A percentile compares a stretch with the other conserved stretches of the same genome.
Conservation (phyloP, 1,284 basidiomycete species). For the Uromyces viciae-fabae region DNA sequence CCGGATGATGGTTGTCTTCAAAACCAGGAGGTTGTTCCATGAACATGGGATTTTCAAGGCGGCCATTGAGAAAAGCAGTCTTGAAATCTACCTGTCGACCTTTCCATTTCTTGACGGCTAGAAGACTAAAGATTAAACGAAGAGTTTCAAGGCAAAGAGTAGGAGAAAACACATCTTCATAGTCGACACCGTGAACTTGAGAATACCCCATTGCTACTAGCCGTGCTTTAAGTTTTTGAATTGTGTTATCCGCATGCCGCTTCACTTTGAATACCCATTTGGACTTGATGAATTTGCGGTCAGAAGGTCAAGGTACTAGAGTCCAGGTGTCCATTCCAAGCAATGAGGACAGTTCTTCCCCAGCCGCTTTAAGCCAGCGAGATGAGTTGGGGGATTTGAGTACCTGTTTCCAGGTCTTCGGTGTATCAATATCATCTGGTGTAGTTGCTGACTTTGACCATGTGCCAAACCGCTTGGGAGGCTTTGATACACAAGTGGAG, state of each 20-base stretch:
- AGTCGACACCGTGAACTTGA: background rate
- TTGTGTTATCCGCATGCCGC: background rate
- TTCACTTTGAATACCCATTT: slow-evolving; percentile 7
- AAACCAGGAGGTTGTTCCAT: background rate
- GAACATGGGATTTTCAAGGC: background rate
- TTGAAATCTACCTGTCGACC: background rate
- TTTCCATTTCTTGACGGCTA: background rate
- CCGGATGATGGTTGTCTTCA: background rate
- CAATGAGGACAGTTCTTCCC: background rate
- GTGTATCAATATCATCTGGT: background rate
- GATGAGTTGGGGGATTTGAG: background rate
- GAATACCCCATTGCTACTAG: background rate
- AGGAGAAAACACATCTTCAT: background rate
- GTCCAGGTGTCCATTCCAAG: background rate
- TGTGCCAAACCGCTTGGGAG: background rate
- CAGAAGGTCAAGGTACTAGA: background rate
- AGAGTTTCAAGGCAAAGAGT: background rate
- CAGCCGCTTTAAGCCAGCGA: background rate
- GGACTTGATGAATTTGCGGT: background rate
- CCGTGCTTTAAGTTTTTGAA: slow-evolving; percentile 6
- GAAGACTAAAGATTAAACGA: background rate
- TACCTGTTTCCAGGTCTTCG: background rate
- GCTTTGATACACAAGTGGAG: background rate
- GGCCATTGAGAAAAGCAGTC: background rate
- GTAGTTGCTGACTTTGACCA: background rate